Conservation (phyloP, 2,329 filamentous ascomycete genomes). For the Chrysosphaeria jannelii region DNA sequence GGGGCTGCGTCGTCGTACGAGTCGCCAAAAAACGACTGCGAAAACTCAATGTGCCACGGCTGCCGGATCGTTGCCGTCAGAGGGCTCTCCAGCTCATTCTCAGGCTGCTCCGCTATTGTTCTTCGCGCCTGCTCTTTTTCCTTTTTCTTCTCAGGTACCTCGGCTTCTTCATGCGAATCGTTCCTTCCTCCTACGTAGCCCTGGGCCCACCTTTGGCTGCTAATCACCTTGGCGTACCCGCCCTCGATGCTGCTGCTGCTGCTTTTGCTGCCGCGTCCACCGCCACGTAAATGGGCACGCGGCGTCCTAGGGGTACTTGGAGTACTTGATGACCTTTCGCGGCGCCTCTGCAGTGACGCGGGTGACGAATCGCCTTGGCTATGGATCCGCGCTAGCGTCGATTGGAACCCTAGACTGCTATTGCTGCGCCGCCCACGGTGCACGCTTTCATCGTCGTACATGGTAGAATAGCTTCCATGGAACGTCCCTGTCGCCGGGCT, state of each 20-base stretch:
- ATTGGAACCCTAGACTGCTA: constrained; percentile 44
- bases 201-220: constrained; percentile 27
- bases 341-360: constrained; percentile 14
- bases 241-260: constrained; percentile 39
- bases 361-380: constrained; percentile 16
- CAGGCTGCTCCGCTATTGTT: no score
- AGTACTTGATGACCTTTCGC: constrained; percentile 6
- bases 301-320: constrained; percentile 14
- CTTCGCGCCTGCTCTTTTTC: no score
- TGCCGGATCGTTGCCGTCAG: background rate
- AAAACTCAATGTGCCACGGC: constrained; percentile 17
- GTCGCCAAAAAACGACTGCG: constrained; percentile 16
- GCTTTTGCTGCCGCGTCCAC: constrained; percentile 36
- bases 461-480: constrained; percentile 23
- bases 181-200: constrained; percentile 15
- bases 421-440: constrained; percentile 40
- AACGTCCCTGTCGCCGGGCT: constrained; percentile 9
- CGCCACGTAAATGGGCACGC: constrained; percentile 20
- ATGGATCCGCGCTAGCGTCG: constrained; percentile 27
- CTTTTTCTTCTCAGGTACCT: no score
- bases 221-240: constrained; percentile 24
- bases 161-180: no score
- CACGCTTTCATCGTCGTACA: constrained; percentile 15
- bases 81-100: no score
- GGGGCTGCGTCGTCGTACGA: constrained; percentile 54